phyloP scores from a whole-genome alignment of 2,329 filamentous ascomycete genomes.

The Mollisiaceae sp. region DNA sequence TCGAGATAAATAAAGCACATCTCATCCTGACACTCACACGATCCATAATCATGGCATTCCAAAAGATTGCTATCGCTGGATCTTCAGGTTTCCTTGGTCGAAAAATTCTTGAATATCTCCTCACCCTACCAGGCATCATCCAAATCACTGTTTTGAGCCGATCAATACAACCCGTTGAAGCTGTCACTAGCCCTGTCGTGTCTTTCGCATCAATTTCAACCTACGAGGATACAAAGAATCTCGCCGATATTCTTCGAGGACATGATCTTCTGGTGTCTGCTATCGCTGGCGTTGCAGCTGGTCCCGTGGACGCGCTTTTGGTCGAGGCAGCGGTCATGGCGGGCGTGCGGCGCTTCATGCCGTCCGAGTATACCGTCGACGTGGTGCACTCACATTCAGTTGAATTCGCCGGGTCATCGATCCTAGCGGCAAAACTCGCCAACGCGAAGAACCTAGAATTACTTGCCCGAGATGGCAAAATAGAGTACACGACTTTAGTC shows the following conservation, averaged over 20 bases:
- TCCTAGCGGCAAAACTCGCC: slow-evolving; percentile 43
- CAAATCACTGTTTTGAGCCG: slow-evolving; percentile 12
- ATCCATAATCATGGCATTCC: slow-evolving; percentile 7
- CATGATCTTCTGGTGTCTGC: slow-evolving; percentile 17
- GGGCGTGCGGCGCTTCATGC: slow-evolving; percentile 61
- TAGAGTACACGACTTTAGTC: slow-evolving; percentile 58
- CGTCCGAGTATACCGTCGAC: slow-evolving; percentile 55
- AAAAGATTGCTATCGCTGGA: slow-evolving; percentile 17
- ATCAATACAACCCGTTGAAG: background rate
- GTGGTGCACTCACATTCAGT: slow-evolving; percentile 15
- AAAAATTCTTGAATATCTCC: slow-evolving; percentile 9
- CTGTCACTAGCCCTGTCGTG: background rate
- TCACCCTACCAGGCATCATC: slow-evolving; percentile 1
- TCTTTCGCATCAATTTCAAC: slow-evolving; percentile 6
- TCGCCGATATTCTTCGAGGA: slow-evolving; percentile 9
- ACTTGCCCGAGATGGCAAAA: slow-evolving; percentile 45
- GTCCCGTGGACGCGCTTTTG: slow-evolving; percentile 4
- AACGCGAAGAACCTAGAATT: slow-evolving; percentile 52
- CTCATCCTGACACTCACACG: background rate
- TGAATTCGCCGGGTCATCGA: slow-evolving; percentile 8
- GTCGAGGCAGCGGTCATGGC: slow-evolving; percentile 58
- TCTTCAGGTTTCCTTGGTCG: slow-evolving; percentile 15
- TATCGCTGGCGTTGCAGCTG: slow-evolving; percentile 5
- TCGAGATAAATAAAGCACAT: background rate
- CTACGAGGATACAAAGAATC: slow-evolving; percentile 6